Evolutionary conservation across 2,329 filamentous ascomycete genomes (phyloP).

Genomic region (Penicillium sp.): DNA sequence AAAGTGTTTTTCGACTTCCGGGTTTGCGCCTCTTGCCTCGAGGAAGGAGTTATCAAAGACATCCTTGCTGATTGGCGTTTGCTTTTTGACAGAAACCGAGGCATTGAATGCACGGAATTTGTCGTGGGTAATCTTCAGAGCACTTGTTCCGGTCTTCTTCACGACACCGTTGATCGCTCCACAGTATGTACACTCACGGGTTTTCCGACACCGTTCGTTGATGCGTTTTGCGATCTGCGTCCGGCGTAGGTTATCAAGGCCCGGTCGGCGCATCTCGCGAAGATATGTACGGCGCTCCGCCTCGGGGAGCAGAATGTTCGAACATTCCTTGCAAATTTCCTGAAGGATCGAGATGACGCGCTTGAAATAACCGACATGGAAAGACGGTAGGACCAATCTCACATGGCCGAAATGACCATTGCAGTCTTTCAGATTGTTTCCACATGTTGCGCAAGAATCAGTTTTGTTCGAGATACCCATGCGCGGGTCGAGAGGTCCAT

Average conservation of each 20-base stretch:
- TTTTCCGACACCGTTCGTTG: slow-evolving; percentile 80
- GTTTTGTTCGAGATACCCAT: slow-evolving; percentile 83
- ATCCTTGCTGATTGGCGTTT: slow-evolving; percentile 69
- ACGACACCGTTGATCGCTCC: slow-evolving; percentile 78
- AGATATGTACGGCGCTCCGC: slow-evolving; percentile 66
- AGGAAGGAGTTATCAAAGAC: slow-evolving; percentile 78
- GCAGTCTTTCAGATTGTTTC: slow-evolving; percentile 70
- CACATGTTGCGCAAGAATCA: slow-evolving; percentile 71
- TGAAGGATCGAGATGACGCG: slow-evolving; percentile 87
- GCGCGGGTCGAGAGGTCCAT: slow-evolving; percentile 80
- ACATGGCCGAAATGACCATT: slow-evolving; percentile 95
- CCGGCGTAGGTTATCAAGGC: slow-evolving; percentile 76
- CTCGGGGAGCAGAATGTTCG: slow-evolving; percentile 72
- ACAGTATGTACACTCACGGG: slow-evolving; percentile 72
- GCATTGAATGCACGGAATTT: slow-evolving; percentile 82
- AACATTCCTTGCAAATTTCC: slow-evolving; percentile 93
- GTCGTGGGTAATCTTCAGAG: slow-evolving; percentile 90
- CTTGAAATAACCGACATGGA: slow-evolving; percentile 92
- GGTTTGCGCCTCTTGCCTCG: slow-evolving; percentile 65
- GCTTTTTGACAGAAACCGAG: slow-evolving; percentile 77
- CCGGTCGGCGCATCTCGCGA: slow-evolving; percentile 68
- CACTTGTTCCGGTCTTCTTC: slow-evolving; percentile 68
- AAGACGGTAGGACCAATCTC: slow-evolving; percentile 77
- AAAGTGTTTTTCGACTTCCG: slow-evolving; percentile 80
- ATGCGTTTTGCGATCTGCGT: slow-evolving; percentile 79